Conservation (phyloP, 768 basidiomycete genomes). For the Leccinum truebloodii region DNA sequence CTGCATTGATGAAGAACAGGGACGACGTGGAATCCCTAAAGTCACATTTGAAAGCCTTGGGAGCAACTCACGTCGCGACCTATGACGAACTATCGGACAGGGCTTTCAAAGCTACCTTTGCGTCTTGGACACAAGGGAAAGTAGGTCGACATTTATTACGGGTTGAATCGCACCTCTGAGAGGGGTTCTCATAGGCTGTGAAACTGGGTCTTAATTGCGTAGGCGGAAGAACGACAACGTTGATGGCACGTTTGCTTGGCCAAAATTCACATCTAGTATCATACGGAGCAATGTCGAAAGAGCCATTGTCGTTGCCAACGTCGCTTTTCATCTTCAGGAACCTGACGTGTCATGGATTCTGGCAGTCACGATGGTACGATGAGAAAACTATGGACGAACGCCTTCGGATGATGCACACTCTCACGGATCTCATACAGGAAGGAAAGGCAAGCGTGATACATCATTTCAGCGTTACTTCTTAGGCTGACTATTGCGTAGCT, state of each 20-base stretch:
- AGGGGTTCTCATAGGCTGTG: constrained; percentile 33
- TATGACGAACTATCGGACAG: constrained; percentile 73
- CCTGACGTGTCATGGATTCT: constrained; percentile 73
- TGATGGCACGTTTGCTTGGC: constrained; percentile 70
- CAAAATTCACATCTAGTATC: constrained; percentile 74
- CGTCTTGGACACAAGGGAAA: constrained; percentile 64
- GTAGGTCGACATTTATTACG: constrained; percentile 34
- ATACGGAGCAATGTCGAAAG: constrained; percentile 90
- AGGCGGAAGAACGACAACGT: constrained; percentile 64
- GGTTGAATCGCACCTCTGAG: constrained; percentile 11
- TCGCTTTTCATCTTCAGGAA: constrained; percentile 86
- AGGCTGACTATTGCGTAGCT: constrained; percentile 45
- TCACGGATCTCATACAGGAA: constrained; percentile 54
- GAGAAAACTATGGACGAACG: constrained; percentile 50
- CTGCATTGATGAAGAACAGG: constrained; percentile 34
- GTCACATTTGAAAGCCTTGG: constrained; percentile 53
- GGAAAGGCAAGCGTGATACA: constrained; percentile 46
- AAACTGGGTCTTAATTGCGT: constrained; percentile 58
- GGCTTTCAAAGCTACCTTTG: constrained; percentile 51
- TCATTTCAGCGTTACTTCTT: background rate
- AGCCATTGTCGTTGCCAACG: constrained; percentile 74
- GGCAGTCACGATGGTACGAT: constrained; percentile 74
- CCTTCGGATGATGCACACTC: constrained; percentile 47
- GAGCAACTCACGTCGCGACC: constrained; percentile 76
- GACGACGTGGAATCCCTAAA: constrained; percentile 54